Conservation (phyloP, 1,284 basidiomycete species). For the Pseudomicrostroma phylloplanum region DNA sequence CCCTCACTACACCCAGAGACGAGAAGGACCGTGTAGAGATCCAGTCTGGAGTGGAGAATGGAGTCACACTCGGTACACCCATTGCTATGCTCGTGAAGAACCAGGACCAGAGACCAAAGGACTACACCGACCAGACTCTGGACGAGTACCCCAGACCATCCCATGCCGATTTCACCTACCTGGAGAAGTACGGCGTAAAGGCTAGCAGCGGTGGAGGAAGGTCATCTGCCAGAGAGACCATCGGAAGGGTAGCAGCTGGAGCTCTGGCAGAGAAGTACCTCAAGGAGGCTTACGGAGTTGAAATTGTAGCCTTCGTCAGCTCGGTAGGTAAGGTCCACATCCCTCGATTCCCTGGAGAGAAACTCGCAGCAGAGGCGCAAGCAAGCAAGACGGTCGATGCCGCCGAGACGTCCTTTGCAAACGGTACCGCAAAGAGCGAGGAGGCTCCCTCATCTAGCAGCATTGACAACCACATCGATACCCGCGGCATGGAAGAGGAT, state of each 20-base stretch:
- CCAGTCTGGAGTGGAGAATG: constrained; percentile 88
- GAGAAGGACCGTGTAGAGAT: constrained; percentile 93
- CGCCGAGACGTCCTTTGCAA: constrained; percentile 1
- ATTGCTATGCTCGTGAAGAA: constrained; percentile 93
- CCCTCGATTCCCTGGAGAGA: constrained; percentile 48
- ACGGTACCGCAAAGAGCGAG: constrained; percentile 7
- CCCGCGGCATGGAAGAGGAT: constrained; percentile 61
- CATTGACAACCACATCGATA: constrained; percentile 41
- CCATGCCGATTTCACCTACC: constrained; percentile 97
- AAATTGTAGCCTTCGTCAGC: constrained; percentile 94
- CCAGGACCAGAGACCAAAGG: constrained; percentile 95
- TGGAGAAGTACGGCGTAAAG: constrained; percentile 95
- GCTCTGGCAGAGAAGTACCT: constrained; percentile 97
- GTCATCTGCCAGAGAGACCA: constrained; percentile 90
- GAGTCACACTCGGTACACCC: constrained; percentile 92
- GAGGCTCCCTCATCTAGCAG: constrained; percentile 16
- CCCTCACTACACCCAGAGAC: constrained; percentile 89
- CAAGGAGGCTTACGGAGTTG: constrained; percentile 75
- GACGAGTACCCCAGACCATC: constrained; percentile 93
- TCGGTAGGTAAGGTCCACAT: constrained; percentile 89
- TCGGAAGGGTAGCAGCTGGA: constrained; percentile 93
- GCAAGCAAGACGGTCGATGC: constrained; percentile 8
- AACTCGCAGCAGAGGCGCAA: constrained; percentile 22
- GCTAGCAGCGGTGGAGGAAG: constrained; percentile 93
- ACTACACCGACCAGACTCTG: constrained; percentile 82